Evolutionary conservation across 1,139 yeast species (phyloP), one percentile per base, ranked within the genome.

Genomic region (Lipomyces yarrowii): DNA sequence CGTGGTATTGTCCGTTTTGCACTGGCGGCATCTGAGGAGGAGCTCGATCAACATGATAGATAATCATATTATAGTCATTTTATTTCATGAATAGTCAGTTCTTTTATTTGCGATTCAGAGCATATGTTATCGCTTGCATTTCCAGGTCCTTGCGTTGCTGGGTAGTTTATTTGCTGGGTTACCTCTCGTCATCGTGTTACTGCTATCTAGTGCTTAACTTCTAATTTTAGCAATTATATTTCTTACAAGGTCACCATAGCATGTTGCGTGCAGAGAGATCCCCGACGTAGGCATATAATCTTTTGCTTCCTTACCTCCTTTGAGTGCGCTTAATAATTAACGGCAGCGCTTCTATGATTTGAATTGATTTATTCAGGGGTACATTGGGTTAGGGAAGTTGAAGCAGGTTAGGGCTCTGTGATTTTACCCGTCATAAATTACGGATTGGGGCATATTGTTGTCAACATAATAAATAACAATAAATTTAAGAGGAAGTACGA

Each of bases 1-100:
- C 60, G 15, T 65, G 69, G 69, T 58, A 54, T 23, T 65, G 69
- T 53, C 64, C 69, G 11, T 51, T 57, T 23, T 65, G 69, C 56
- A 52, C 67, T 3, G 61, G 55, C 51, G 60, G 32, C 26, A 58
- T 58, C 11, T 26, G 32, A 13, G 18, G n/a, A 10, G 21, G 21
- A n/a, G 48, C 48, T n/a, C n/a, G 10, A n/a, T 42, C 10, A n/a
- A 15, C 10, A 15, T 15, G 10, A 7, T n/a, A 26, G 30, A 13
- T 42, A 8, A 10, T 7, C 21, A 42, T n/a, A n/a, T 42, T n/a
- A 18, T 42, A 8, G 21, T 15, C 8, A 10, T 42, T 7, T 15
- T 11, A 42, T 42, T 15, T n/a, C 48, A 3, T 1, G 8, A 13
- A n/a, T 42, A 42, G 8, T 39, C 6, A 42, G 8, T 18, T n/a